These are phyloP conservation scores for Hericium coralloides DNA, from an alignment of 768 basidiomycete species.

Conservation along the genomic window DNA sequence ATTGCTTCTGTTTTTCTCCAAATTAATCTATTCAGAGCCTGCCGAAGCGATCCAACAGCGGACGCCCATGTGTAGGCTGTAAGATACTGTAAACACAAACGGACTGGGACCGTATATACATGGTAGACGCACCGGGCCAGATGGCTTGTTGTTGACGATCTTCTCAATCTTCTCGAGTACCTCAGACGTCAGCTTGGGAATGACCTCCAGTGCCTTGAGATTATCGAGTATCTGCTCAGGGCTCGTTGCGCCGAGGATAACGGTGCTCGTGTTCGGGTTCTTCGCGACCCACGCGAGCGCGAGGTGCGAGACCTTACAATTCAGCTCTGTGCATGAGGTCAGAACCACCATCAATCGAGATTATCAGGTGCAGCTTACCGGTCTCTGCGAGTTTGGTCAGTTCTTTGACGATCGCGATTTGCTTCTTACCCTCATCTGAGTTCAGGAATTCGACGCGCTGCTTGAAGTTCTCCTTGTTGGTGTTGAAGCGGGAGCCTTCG, in stretches of 20 bases:
- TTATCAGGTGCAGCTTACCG: slow-evolving; percentile 8
- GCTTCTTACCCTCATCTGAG: slow-evolving; percentile 31
- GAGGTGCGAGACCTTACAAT: slow-evolving; percentile 36
- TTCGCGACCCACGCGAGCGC: slow-evolving; percentile 48
- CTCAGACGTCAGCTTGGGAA: slow-evolving; percentile 45
- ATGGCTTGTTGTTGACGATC: slow-evolving; percentile 37
- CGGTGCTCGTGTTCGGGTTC: slow-evolving; percentile 38
- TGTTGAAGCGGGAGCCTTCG: slow-evolving; percentile 39
- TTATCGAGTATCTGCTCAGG: slow-evolving; percentile 41
- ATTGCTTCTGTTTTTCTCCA: neutral
- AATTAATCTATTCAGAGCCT: neutral
- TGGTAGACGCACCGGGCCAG: neutral
- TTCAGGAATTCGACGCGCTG: slow-evolving; percentile 34
- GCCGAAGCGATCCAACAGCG: neutral
- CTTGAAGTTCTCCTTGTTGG: slow-evolving; percentile 35
- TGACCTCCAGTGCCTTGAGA: slow-evolving; percentile 41
- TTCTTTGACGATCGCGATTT: slow-evolving; percentile 40
- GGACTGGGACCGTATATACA: neutral
- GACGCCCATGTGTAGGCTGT: neutral
- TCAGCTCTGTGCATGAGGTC: slow-evolving; percentile 28
- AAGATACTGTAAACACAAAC: neutral
- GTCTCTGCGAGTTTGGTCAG: slow-evolving; percentile 36
- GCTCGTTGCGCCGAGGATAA: slow-evolving; percentile 41
- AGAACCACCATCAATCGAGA: no score
- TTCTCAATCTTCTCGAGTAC: slow-evolving; percentile 42